Evolutionary conservation across 805 yeast genomes (phyloP).

Genomic region (Suhomyces emberorum): DNA sequence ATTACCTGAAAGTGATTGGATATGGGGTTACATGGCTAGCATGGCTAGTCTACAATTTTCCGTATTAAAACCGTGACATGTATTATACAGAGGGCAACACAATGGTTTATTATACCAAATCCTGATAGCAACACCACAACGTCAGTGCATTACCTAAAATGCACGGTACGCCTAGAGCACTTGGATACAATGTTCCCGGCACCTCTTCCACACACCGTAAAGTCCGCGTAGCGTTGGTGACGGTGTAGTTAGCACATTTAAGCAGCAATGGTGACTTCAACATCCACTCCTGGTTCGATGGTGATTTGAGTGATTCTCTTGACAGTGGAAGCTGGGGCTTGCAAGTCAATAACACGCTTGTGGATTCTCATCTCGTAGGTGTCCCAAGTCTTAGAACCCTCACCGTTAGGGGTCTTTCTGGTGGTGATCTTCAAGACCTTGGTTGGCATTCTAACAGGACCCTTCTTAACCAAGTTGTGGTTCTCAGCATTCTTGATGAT

Average conservation of each 20-base stretch:
- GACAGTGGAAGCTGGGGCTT: conserved; percentile 91
- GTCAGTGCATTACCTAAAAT: conserved; percentile 42
- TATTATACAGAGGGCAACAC: conserved; percentile 7
- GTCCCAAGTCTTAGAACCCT: conserved; percentile 99
- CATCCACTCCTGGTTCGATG: conserved; percentile 99
- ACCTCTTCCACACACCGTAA: conserved; percentile 2
- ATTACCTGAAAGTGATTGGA: too few relatives aligned
- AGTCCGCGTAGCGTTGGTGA: neutral
- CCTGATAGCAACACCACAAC: conserved; percentile 65
- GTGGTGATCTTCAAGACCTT: conserved; percentile 96
- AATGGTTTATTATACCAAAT: conserved; percentile 30
- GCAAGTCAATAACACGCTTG: conserved; percentile 98
- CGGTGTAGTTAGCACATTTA: conserved; percentile 33
- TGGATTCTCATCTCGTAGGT: conserved; percentile 99
- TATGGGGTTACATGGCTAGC: too few relatives aligned
- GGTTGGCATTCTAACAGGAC: conserved; percentile 99
- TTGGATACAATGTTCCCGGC: conserved; percentile 30
- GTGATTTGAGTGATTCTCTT: conserved; percentile 97
- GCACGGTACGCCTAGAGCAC: conserved; percentile 65
- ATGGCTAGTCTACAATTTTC: too few relatives aligned
- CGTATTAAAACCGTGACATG: conserved; percentile 14
- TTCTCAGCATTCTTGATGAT: conserved; percentile 84
- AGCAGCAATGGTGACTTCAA: conserved; percentile 88
- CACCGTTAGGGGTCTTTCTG: conserved; percentile 99
- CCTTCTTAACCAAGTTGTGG: conserved; percentile 86